A percentile compares a stretch with the other conserved stretches of the same genome.
Conservation (phyloP, 2,329 filamentous ascomycete genomes). For the Ascomycota sp. region DNA sequence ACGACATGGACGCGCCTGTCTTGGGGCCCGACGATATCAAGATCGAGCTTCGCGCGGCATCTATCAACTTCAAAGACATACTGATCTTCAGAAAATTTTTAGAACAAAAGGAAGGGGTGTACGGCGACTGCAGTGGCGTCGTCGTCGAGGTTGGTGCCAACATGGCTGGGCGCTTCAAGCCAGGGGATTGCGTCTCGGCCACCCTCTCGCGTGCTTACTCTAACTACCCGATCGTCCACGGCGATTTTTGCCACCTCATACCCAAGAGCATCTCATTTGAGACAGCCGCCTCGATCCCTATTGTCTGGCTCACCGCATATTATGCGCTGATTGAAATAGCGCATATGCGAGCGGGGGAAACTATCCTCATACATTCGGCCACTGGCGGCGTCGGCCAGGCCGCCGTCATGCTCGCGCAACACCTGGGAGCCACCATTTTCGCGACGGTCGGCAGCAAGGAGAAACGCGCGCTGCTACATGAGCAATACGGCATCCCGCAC, state of each 20-base stretch:
- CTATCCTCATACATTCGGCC: constrained; percentile 7
- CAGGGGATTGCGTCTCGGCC: constrained; percentile 8
- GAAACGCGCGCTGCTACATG: constrained; percentile 9
- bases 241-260: constrained; percentile 2
- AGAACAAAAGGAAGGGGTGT: constrained; percentile 8
- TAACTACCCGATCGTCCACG: constrained; percentile 4
- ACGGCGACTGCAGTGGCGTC: constrained; percentile 12
- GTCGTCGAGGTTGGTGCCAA: constrained; percentile 9
- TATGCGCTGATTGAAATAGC: constrained; percentile 7
- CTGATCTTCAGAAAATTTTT: constrained; percentile 14
- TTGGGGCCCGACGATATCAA: constrained; percentile 4
- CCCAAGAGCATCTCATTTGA: constrained; percentile 3
- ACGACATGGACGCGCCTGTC: constrained; percentile 2
- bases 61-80: constrained; percentile 15
- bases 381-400: constrained; percentile 12
- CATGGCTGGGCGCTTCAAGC: constrained; percentile 5
- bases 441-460: constrained; percentile 9
- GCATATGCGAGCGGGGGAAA: constrained; percentile 4
- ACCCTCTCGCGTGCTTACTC: constrained; percentile 3
- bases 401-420: constrained; percentile 12
- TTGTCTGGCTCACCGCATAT: constrained; percentile 8
- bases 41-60: constrained; percentile 1
- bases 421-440: constrained; percentile 11
- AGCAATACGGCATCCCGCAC: constrained; percentile 9
- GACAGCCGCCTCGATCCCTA: constrained; percentile 4